A percentile compares a stretch with the other conserved stretches of the same genome.
phyloP scores from a whole-genome alignment of 495 filamentous ascomycete species.

The Lepraria neglecta region DNA sequence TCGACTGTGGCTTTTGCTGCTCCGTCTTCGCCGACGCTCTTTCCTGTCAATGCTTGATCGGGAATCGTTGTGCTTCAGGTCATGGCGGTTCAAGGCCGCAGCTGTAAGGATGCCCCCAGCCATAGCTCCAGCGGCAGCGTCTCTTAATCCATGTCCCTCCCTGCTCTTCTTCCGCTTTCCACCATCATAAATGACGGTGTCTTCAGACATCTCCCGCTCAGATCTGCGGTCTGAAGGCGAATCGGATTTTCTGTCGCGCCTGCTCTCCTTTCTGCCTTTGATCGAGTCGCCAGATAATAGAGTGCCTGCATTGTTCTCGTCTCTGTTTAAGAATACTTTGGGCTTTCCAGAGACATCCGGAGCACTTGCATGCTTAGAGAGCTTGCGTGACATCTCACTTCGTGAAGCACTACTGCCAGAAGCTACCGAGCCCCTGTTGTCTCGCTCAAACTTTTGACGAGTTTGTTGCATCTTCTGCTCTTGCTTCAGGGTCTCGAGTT shows the following conservation, averaged over 20 bases:
- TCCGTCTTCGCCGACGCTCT: constrained; percentile 43
- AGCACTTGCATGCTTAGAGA: constrained; percentile 64
- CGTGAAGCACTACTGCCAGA: constrained; percentile 56
- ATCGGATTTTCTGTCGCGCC: constrained; percentile 41
- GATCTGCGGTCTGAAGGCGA: constrained; percentile 43
- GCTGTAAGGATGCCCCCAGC: constrained; percentile 55
- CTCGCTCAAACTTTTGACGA: constrained; percentile 54
- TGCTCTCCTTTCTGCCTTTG: constrained; percentile 44
- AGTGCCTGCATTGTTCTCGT: constrained; percentile 53
- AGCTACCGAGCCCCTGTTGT: constrained; percentile 53
- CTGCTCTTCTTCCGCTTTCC: constrained; percentile 57
- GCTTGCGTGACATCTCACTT: constrained; percentile 51
- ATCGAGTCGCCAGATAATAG: constrained; percentile 51
- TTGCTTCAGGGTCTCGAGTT: constrained; percentile 83
- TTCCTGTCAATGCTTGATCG: constrained; percentile 49
- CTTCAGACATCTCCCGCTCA: constrained; percentile 39
- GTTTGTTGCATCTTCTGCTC: constrained; percentile 67
- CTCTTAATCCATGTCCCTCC: constrained; percentile 44
- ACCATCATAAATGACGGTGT: constrained; percentile 46
- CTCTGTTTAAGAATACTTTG: constrained; percentile 56
- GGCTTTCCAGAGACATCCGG: constrained; percentile 60
- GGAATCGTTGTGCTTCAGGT: constrained; percentile 60
- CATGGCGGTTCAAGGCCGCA: constrained; percentile 58
- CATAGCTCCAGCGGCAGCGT: constrained; percentile 49
- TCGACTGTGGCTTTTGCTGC: constrained; percentile 49